Evolutionary conservation across 148 eudicot genomes (phyloP).

Genomic region (Rhododendron vialii): DNA sequence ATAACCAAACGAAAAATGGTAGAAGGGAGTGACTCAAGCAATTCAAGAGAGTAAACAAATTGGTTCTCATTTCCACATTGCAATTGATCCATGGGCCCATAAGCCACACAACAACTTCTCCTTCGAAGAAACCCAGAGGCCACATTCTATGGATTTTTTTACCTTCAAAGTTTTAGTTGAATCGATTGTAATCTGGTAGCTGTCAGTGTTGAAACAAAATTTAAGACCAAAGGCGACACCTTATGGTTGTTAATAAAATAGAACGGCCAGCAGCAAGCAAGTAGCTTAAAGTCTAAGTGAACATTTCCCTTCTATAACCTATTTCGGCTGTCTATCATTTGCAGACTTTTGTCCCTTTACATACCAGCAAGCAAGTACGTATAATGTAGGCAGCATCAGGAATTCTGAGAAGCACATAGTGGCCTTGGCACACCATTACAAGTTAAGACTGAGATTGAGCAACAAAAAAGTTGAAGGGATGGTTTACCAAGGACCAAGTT

Average conservation of each 20-base stretch:
- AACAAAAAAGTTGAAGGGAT: background rate
- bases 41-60: background rate
- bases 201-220: background rate
- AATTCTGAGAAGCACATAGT: background rate
- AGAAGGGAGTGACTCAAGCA: background rate
- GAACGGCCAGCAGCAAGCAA: background rate
- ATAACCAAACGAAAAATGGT: background rate
- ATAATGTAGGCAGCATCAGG: background rate
- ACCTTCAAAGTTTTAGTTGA: background rate
- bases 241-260: background rate
- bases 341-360: background rate
- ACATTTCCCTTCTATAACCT: background rate
- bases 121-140: background rate
- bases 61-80: background rate
- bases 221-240: background rate
- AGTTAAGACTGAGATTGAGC: background rate
- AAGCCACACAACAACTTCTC: background rate
- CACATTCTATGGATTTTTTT: background rate
- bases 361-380: background rate
- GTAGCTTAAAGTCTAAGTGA: background rate
- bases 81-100: background rate
- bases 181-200: background rate
- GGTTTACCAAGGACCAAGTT: background rate
- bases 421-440: background rate
- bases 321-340: background rate